Evolutionary conservation across 495 filamentous ascomycete genomes (phyloP), one percentile per base, ranked within the genome.

Genomic region (Penicillium desertorum): DNA sequence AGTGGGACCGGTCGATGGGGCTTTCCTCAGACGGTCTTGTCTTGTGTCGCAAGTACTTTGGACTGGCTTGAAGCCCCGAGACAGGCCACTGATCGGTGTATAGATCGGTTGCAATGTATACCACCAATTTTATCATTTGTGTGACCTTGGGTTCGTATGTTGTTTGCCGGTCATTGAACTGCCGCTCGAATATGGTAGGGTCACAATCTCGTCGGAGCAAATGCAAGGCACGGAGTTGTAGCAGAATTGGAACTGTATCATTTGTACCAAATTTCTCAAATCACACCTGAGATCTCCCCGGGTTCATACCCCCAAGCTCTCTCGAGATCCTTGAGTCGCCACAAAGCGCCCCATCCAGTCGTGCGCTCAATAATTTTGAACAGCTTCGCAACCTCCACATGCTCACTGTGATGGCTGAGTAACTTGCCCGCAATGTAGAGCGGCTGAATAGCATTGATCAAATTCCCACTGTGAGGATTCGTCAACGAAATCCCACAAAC

Each of bases 371-470:
- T 74, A 27, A 57, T 62, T 19, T 66, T 65, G 30, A 77, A 67
- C 10, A 76, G 39, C 17, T 67, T 66, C 0, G 69, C 62, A 8
- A 79, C 62, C 23, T 65, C 62, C 23, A 65, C 55, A 62, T 79
- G 76, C 57, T 79, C 76, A 29, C 62, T 65, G 19, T 62, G 63
- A 48, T 79, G 73, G 44, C 68, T 77, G 27, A 77, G 61, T 19
- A 75, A 50, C 52, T 65, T 70, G 9, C 76, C 76, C 2, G 76
- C 76, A 54, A 79, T 69, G 54, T 70, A 79, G n/a, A 77, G 62
- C 25, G 76, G 75, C 58, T 78, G 76, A 32, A 78, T 74, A 29
- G 73, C 73, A 60, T 79, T 79, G 29, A 71, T 79, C 54, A 75
- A 60, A 49, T 72, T 73, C 7, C 75, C 75, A 53, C 67, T 62